Base-by-base conservation (phyloP, 305 asterid genomes). In the Ruellia speciosa region DNA sequence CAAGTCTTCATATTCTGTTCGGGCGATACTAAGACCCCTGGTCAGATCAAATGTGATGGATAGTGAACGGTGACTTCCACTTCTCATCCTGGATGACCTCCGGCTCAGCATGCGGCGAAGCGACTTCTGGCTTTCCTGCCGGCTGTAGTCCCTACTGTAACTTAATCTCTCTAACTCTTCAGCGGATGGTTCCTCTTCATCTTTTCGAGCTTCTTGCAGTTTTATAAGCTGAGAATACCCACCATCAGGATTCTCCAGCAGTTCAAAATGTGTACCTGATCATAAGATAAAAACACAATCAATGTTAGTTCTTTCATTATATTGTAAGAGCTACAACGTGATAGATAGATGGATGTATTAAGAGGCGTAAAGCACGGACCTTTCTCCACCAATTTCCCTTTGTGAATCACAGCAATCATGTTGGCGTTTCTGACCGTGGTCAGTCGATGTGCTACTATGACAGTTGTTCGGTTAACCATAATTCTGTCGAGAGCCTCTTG, bases 401-500 rank as follows among this genome's bases (percentile, higher is more conserved):
- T 73, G 54, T 88, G 94, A 72, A 84, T 79, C 60, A 84, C 95
- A 7, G 86, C 89, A 58, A 86, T 89, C 69, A 78, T 74, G 73
- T 84, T 72, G 54, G 97, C 94, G 70, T 86, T 89, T 67, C 94
- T 78, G 40, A 89, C 80, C 0, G 97, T 89, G 70, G 88, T 84
- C 69, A 89, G 64, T 48, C 94, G 94, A 72, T 89, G 97, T 0
- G 97, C 97, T 14, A 89, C 95, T 14, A 89, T 74, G 51, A 89
- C 76, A 0, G 97, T 89, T 39, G 94, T 87, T 62, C 93, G 70
- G 65, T 84, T 82, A 20, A 75, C 75, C 97, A 90, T 84, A 48
- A 87, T 79, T 64, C 93, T 79, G 71, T 87, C 96, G 15, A 87
- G 78, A 14, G 96, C 96, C 68, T 87, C 94, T 49, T 87, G 97